These are phyloP conservation scores for Candida awuae DNA, from an alignment of 805 yeast species.

Conservation along the genomic window DNA sequence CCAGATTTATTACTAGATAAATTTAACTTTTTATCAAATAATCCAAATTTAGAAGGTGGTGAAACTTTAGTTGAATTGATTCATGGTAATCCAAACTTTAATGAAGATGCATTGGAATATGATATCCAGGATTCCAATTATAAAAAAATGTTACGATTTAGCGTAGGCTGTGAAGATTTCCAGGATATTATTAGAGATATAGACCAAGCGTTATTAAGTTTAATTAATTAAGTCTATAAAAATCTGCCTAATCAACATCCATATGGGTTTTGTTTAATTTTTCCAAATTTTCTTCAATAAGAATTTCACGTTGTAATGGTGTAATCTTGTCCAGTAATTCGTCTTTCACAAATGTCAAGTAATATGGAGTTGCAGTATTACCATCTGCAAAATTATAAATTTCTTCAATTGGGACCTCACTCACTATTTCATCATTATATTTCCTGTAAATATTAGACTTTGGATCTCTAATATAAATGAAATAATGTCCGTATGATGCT, in stretches of 20 bases:
- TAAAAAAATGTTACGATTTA: conserved; percentile 35
- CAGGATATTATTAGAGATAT: conserved; percentile 44
- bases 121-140: conserved; percentile 1
- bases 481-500: conserved; percentile 94
- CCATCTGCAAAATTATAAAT: conserved; percentile 58
- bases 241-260: conserved; percentile 3
- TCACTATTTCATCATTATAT: conserved; percentile 93
- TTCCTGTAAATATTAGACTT: conserved; percentile 64
- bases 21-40: conserved; percentile 42
- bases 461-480: conserved; percentile 86
- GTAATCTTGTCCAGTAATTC: conserved; percentile 50
- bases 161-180: conserved; percentile 47
- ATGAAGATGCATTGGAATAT: conserved; percentile 1
- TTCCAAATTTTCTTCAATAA: conserved; percentile 4
- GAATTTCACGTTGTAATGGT: conserved; percentile 50
- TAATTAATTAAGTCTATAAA: conserved; percentile 8
- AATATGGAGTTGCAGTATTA: conserved; percentile 91
- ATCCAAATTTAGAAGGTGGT: conserved; percentile 40
- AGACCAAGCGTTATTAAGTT: conserved; percentile 30
- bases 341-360: conserved; percentile 72
- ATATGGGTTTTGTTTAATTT: background rate
- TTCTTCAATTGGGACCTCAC: conserved; percentile 61
- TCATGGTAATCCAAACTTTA: conserved; percentile 27
- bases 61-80: conserved; percentile 47
- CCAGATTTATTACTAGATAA: conserved; percentile 37